These are phyloP conservation scores for Trametes coccinea DNA, from an alignment of 768 basidiomycete species.

Conservation along the genomic window DNA sequence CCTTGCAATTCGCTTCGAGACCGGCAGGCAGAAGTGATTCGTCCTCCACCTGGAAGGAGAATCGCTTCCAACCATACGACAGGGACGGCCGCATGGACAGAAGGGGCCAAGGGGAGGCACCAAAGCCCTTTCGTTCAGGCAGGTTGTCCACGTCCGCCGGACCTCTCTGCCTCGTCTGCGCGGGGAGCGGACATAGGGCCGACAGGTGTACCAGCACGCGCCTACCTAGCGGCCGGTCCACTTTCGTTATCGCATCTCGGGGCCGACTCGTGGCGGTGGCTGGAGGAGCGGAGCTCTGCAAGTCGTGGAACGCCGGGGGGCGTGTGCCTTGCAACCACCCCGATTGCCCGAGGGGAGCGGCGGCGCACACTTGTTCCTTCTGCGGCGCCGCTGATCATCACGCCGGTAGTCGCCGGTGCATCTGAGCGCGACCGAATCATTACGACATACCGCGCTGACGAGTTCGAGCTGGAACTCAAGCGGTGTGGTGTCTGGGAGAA, in stretches of 20 bases:
- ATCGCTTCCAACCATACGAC: not conserved
- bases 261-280: not conserved
- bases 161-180: slow-evolving; percentile 13
- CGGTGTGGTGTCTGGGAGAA: not conserved
- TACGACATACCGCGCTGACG: not conserved
- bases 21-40: too few species aligned
- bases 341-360: not conserved
- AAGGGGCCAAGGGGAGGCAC: too few species aligned
- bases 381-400: slow-evolving; percentile 16
- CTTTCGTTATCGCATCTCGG: not conserved
- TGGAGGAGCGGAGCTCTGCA: not conserved
- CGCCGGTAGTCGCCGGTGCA: slow-evolving; percentile 11
- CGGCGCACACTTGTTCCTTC: slow-evolving; percentile 12
- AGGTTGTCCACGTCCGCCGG: not conserved
- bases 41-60: too few species aligned
- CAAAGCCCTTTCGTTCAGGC: not conserved
- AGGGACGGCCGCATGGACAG: not conserved
- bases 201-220: not conserved
- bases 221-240: not conserved
- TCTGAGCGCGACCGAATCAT: slow-evolving; percentile 9
- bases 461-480: not conserved
- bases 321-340: not conserved
- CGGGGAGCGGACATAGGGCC: slow-evolving; percentile 6
- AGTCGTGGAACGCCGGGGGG: slow-evolving; percentile 7
- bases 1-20: not conserved